Conservation (phyloP, 78 protist species). For the Cavenderia fasciculata region DNA sequence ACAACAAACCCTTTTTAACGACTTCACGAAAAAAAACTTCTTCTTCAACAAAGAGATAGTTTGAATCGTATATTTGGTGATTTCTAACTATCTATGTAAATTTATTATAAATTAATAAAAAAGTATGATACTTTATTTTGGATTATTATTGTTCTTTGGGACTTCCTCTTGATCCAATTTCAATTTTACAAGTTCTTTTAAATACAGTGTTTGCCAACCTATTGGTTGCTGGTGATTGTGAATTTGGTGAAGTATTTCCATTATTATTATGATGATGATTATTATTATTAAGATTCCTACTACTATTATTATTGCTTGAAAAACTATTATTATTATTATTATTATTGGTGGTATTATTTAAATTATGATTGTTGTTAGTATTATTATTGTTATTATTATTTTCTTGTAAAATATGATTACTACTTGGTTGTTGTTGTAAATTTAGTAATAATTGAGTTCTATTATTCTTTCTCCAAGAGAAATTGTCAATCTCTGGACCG, state of each 20-base stretch:
- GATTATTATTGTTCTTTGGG: too few species aligned
- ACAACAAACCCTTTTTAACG: too few species aligned
- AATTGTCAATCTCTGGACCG: constrained; percentile 37
- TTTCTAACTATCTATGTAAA: too few species aligned
- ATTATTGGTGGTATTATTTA: neutral
- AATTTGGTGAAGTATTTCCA: neutral
- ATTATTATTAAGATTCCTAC: constrained; percentile 14
- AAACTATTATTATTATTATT: constrained; percentile 16
- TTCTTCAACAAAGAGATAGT: too few species aligned
- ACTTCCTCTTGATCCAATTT: constrained; percentile 36
- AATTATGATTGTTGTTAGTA: neutral
- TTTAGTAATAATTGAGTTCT: too few species aligned
- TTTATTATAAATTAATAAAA: too few species aligned
- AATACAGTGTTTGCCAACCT: neutral
- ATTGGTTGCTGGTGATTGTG: neutral
- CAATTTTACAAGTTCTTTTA: constrained; percentile 32
- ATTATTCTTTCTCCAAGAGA: constrained; percentile 46
- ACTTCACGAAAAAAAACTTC: too few species aligned
- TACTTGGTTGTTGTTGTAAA: constrained; percentile 21
- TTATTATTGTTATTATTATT: neutral
- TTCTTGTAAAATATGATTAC: neutral
- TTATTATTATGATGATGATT: constrained; percentile 10
- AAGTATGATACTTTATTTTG: too few species aligned
- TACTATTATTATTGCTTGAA: constrained; percentile 12
- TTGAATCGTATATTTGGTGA: too few species aligned